phyloP scores from a whole-genome alignment of 1,284 basidiomycete species.

The Tilletia horrida region DNA sequence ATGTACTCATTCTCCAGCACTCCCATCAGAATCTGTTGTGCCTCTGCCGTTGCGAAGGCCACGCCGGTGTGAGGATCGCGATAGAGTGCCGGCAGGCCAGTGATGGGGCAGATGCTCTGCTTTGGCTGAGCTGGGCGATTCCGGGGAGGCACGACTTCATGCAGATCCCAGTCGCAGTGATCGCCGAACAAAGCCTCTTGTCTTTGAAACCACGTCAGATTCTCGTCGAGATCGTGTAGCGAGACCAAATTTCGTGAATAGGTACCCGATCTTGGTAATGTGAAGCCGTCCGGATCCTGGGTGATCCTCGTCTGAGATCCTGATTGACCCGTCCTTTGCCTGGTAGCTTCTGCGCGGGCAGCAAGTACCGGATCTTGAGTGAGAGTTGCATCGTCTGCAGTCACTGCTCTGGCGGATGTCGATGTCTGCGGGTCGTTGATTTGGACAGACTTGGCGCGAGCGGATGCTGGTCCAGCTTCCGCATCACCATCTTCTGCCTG shows the following conservation, averaged over 20 bases:
- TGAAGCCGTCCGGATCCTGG: not conserved
- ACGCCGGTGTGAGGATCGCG: conserved; percentile 71
- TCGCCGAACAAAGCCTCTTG: conserved; percentile 73
- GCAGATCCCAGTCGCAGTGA: conserved; percentile 58
- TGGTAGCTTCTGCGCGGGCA: not conserved
- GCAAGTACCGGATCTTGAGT: not conserved
- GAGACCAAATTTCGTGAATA: conserved; percentile 41
- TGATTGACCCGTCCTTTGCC: not conserved
- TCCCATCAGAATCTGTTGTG: conserved; percentile 64
- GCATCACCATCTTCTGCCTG: not conserved
- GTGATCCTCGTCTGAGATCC: not conserved
- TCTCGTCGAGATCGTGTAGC: conserved; percentile 30
- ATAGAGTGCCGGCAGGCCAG: conserved; percentile 62
- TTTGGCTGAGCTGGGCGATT: conserved; percentile 56
- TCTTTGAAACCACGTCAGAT: conserved; percentile 63
- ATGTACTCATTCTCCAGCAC: conserved; percentile 61
- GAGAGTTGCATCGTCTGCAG: not conserved
- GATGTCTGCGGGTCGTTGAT: not conserved
- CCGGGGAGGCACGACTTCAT: conserved; percentile 54
- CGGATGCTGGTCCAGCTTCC: too few species aligned
- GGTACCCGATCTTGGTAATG: not conserved
- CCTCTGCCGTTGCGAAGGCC: conserved; percentile 69
- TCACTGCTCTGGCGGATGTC: not conserved
- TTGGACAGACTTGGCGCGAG: not conserved
- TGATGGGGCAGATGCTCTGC: conserved; percentile 57